These are phyloP conservation scores for Ceratocystis colombiana DNA, from an alignment of 2,329 filamentous ascomycete genomes.

Conservation along the genomic window DNA sequence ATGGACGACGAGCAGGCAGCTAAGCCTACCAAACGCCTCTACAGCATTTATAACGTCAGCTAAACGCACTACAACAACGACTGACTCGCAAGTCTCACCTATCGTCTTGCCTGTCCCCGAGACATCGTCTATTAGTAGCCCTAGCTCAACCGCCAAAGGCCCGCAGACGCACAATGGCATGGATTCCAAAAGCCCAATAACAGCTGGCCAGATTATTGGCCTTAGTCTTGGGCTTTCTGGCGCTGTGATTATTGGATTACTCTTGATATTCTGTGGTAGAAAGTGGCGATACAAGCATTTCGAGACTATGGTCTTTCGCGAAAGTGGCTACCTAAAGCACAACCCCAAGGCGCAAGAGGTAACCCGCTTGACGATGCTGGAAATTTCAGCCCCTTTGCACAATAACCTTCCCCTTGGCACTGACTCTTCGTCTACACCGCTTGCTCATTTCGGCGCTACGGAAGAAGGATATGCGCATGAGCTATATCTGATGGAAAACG, in stretches of 20 bases:
- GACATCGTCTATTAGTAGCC: conserved; percentile 22
- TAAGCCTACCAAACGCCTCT: conserved; percentile 17
- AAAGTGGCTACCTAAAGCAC: conserved; percentile 30
- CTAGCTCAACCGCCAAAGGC: conserved; percentile 25
- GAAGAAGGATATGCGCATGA: conserved; percentile 18
- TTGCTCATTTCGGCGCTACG: conserved; percentile 25
- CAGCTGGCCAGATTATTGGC: conserved; percentile 44
- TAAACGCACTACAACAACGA: conserved; percentile 17
- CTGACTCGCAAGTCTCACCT: conserved; percentile 7
- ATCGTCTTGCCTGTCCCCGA: conserved; percentile 7
- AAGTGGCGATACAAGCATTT: conserved; percentile 36
- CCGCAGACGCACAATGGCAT: conserved; percentile 22
- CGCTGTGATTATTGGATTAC: conserved; percentile 40
- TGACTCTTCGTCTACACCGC: not conserved
- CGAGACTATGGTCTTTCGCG: conserved; percentile 31
- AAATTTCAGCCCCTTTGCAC: conserved; percentile 38
- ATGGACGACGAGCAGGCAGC: not conserved
- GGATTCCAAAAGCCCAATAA: conserved; percentile 28
- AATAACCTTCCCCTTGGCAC: conserved; percentile 24
- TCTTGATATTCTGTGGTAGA: conserved; percentile 39
- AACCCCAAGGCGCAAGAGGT: conserved; percentile 31
- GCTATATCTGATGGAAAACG: conserved; percentile 25
- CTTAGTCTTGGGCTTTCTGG: conserved; percentile 47
- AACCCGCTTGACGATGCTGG: conserved; percentile 30
- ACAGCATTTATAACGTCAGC: conserved; percentile 16